Conservation (phyloP, 164 flowering plant genomes). For the Santalum album region DNA sequence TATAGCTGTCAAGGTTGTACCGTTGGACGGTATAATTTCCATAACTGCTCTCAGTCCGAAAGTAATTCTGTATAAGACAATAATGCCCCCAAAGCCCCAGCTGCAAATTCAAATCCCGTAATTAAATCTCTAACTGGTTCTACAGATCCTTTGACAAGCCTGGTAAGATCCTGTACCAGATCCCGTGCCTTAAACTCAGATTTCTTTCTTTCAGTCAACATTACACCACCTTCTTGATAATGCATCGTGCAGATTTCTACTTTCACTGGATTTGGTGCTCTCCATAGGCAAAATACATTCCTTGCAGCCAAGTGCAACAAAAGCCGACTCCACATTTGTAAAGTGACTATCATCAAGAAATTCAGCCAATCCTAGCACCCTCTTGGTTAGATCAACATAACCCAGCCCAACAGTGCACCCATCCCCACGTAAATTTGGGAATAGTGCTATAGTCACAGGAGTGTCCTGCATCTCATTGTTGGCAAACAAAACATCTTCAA, state of each 20-base stretch:
- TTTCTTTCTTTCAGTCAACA: constrained; percentile 88
- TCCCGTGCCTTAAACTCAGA: constrained; percentile 76
- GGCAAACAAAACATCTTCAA: constrained; percentile 91
- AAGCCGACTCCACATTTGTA: constrained; percentile 82
- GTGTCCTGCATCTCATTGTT: constrained; percentile 96
- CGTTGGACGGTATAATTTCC: constrained; percentile 48
- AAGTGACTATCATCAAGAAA: constrained; percentile 95
- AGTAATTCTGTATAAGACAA: constrained; percentile 80
- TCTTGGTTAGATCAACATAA: constrained; percentile 67
- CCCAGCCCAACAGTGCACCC: constrained; percentile 75
- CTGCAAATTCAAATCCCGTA: constrained; percentile 63
- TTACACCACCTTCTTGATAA: constrained; percentile 70
- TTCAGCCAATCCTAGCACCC: constrained; percentile 77
- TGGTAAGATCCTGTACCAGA: constrained; percentile 75
- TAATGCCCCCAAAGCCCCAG: constrained; percentile 70
- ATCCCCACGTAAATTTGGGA: constrained; percentile 47
- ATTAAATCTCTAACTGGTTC: constrained; percentile 79
- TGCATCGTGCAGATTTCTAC: constrained; percentile 49
- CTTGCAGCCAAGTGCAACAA: constrained; percentile 88
- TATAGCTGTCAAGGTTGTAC: constrained; percentile 66
- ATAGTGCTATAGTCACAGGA: constrained; percentile 64
- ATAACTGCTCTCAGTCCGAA: constrained; percentile 81
- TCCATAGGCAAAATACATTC: constrained; percentile 83
- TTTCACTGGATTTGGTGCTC: constrained; percentile 47
- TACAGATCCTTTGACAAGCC: constrained; percentile 81